Evolutionary conservation across 768 basidiomycete genomes (phyloP).

Genomic region (Pulveroboletus sp.): DNA sequence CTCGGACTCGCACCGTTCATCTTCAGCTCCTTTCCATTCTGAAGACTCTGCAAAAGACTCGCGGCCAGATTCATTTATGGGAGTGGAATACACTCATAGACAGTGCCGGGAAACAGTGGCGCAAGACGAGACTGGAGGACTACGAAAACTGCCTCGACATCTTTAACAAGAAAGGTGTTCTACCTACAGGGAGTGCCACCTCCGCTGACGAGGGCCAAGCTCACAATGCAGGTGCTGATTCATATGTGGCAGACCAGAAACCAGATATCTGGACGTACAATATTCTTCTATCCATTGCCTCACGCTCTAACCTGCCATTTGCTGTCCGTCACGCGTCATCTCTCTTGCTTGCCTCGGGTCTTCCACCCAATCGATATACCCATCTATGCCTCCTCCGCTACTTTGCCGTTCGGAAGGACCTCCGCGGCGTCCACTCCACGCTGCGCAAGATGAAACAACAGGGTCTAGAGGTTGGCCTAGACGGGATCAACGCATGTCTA

Average conservation of each 20-base stretch:
- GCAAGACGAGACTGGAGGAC: constrained; percentile 52
- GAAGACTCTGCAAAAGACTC: constrained; percentile 49
- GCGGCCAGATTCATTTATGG: constrained; percentile 51
- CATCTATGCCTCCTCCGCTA: constrained; percentile 56
- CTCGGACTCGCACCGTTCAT: constrained; percentile 57
- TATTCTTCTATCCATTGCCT: constrained; percentile 61
- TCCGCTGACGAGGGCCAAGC: constrained; percentile 6
- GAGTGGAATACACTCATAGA: constrained; percentile 78
- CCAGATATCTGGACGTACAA: constrained; percentile 72
- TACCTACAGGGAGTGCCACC: constrained; percentile 11
- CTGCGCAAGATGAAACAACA: constrained; percentile 50
- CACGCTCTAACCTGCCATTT: constrained; percentile 40
- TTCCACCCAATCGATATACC: constrained; percentile 57
- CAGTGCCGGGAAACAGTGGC: constrained; percentile 60
- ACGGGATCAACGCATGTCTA: constrained; percentile 65
- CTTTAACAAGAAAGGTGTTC: constrained; percentile 54
- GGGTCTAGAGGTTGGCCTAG: constrained; percentile 49
- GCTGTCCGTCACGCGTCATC: constrained; percentile 48
- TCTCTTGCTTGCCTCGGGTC: constrained; percentile 50
- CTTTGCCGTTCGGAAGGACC: constrained; percentile 43
- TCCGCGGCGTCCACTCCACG: constrained; percentile 52
- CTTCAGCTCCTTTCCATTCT: constrained; percentile 67
- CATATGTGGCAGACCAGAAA: constrained; percentile 7
- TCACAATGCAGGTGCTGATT: constrained; percentile 3
- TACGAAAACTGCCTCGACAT: constrained; percentile 57